Evolutionary conservation across 2,329 filamentous ascomycete genomes (phyloP), one percentile per base, ranked within the genome.

Genomic region (Aspergillus niger): DNA sequence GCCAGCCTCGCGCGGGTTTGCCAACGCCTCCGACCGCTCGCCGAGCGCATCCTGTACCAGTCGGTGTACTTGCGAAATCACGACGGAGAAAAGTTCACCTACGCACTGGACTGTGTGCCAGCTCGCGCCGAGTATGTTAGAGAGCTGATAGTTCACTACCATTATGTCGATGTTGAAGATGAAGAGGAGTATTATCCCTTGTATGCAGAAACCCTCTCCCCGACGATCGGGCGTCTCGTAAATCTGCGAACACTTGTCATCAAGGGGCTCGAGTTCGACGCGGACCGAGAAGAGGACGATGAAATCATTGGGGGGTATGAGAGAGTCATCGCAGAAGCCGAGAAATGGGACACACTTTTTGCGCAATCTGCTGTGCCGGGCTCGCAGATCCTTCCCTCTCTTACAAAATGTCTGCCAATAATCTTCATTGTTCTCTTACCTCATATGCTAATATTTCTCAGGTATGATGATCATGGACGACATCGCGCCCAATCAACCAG

Each of bases 251-350:
- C 41, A 1, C 58, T 56, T 24, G 28, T 55, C n/a, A 36, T 59
- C 43, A 59, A 59, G 36, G 58, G 58, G 3, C 58, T 59, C 5
- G 44, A 55, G 15, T 56, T 56, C 24, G 58, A 59, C 44, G 36
- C n/a, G 4, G 10, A 11, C 2, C 36, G 52, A 17, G 22, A 30
- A 5, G 15, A 38, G 10, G 58, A 55, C 41, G 58, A 59, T 7
- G 41, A 32, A 13, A 36, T 32, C 5, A 10, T 44, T 6, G 52
- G 44, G 22, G 30, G 36, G 10, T 13, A 8, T 10, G 32, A 54
- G 26, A 56, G 52, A 38, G 28, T 56, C 36, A 36, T 48, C 13
- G 24, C 13, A n/a, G 13, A 32, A 20, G 47, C 58, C 13, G 24
- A 11, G 44, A 48, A 50, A 17, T 59, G 52, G 51, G n/a, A 30